Evolutionary conservation across 2,329 filamentous ascomycete species (phyloP), one percentile per base, ranked within the genome.

Genomic region (Hymenoscyphus salicellus): DNA sequence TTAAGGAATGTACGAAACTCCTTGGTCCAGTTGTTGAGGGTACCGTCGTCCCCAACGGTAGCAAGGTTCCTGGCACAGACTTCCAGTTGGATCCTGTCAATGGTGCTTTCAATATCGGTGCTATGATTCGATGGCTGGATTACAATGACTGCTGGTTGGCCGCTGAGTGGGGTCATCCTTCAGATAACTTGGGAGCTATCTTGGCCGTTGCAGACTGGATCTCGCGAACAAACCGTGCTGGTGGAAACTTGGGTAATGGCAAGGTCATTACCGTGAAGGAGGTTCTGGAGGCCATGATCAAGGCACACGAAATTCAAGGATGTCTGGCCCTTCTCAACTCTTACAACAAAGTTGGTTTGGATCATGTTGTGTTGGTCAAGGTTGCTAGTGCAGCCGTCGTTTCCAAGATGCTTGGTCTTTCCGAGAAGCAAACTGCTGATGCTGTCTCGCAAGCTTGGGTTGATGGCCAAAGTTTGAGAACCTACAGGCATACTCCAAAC

Each of bases 101-200:
- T 74, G 95, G 90, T 68, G 95, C 95, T 69, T 98, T 99, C 87
- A 98, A 98, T 85, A 98, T 99, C 74, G 95, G 95, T 74, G 91
- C 95, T 75, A 96, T 97, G 89, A 97, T 99, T 82, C 87, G 95
- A 77, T 99, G 95, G 95, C 87, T 99, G 75, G 95, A 99, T 83
- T 99, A 98, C 86, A 99, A 99, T 79, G 95, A 99, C 86, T 98
- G 95, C 87, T 99, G 94, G 95, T 85, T 98, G 69, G 95, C 94
- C 55, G 95, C 95, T 63, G 95, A 99, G 82, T 99, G 95, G 95
- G 95, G 95, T 65, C 95, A 99, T 80, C 95, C 95, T 68, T 97
- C 93, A 4, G 95, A 99, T 83, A 99, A 99, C 84, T 80, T 99
- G 72, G 95, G 95, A 69, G 95, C 94, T 74, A 99, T 99, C 77